phyloP scores from a whole-genome alignment of 129 eudicot genomes.

The Centella asiatica region DNA sequence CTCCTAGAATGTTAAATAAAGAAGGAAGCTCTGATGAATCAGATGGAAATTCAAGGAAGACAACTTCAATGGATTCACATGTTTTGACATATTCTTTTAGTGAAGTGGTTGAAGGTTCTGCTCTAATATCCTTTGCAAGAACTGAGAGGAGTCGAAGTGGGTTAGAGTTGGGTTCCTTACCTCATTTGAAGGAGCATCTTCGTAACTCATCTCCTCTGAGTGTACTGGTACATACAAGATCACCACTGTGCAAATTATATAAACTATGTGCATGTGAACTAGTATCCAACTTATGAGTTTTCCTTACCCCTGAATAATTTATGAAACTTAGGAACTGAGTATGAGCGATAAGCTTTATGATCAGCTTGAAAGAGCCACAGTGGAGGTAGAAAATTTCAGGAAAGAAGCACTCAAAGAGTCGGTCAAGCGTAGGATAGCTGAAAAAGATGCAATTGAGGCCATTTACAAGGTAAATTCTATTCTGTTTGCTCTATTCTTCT shows the following conservation, averaged over 20 bases:
- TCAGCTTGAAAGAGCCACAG: constrained; percentile 55
- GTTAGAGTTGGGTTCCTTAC: constrained; percentile 10
- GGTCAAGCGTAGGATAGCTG: constrained; percentile 64
- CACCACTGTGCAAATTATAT: not conserved
- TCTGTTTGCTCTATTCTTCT: not conserved
- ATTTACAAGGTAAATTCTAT: constrained; percentile 47
- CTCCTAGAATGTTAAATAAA: constrained; percentile 20
- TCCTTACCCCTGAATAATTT: not conserved
- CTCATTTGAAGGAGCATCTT: constrained; percentile 20
- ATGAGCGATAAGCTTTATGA: constrained; percentile 48
- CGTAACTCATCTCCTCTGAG: constrained; percentile 27
- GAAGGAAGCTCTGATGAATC: constrained; percentile 33
- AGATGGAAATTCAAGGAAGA: constrained; percentile 37
- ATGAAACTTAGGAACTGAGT: constrained; percentile 37
- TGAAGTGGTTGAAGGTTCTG: constrained; percentile 35
- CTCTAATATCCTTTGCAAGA: constrained; percentile 12
- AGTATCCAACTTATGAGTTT: not conserved
- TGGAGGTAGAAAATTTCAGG: constrained; percentile 57
- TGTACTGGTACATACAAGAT: constrained; percentile 27
- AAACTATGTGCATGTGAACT: not conserved
- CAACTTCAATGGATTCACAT: constrained; percentile 46
- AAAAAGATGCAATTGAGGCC: constrained; percentile 72
- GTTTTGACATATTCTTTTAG: constrained; percentile 36
- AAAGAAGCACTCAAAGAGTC: constrained; percentile 76
- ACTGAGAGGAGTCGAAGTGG: constrained; percentile 23